A percentile compares a stretch with the other conserved stretches of the same genome.
Conservation (phyloP, 2,329 filamentous ascomycete genomes). For the Alternaria brassicicola region DNA sequence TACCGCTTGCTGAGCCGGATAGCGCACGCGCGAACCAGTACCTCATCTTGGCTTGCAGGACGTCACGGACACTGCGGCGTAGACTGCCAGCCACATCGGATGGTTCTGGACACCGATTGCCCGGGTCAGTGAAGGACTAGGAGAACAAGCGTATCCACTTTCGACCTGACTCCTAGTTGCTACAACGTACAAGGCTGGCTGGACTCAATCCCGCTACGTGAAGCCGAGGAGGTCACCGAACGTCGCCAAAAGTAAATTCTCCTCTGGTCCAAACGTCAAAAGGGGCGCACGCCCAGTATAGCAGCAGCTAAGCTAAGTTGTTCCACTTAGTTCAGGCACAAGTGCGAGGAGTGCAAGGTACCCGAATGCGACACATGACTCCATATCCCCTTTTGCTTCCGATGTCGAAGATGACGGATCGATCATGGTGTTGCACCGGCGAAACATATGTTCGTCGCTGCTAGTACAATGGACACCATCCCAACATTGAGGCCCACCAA, state of each 20-base stretch:
- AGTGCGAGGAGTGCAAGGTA: constrained; percentile 4
- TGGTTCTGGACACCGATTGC: not conserved
- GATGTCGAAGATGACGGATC: constrained; percentile 2
- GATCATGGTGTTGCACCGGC: constrained; percentile 1
- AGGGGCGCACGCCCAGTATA: constrained; percentile 8
- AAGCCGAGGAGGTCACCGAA: constrained; percentile 6
- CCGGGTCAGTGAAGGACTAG: constrained; percentile 2
- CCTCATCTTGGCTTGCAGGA: constrained; percentile 2
- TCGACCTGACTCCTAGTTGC: constrained; percentile 1
- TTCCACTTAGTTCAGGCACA: constrained; percentile 7
- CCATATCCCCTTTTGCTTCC: not conserved
- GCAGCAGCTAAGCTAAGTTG: constrained; percentile 10
- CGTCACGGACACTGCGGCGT: not conserved
- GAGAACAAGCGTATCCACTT: not conserved
- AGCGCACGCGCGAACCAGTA: not conserved
- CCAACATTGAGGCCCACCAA: constrained; percentile 7
- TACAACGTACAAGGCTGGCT: constrained; percentile 5
- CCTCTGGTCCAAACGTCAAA: constrained; percentile 7
- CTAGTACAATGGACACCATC: constrained; percentile 1
- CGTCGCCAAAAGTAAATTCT: constrained; percentile 8
- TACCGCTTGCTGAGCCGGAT: not conserved
- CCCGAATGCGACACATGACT: constrained; percentile 2
- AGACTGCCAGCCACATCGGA: not conserved
- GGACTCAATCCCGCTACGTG: constrained; percentile 3
- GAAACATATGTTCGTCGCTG: constrained; percentile 5